A percentile compares a stretch with the other conserved stretches of the same genome.
Evolutionary conservation across 1,284 basidiomycete genomes (phyloP).

Genomic region (Cutaneotrichosporon sp.): DNA sequence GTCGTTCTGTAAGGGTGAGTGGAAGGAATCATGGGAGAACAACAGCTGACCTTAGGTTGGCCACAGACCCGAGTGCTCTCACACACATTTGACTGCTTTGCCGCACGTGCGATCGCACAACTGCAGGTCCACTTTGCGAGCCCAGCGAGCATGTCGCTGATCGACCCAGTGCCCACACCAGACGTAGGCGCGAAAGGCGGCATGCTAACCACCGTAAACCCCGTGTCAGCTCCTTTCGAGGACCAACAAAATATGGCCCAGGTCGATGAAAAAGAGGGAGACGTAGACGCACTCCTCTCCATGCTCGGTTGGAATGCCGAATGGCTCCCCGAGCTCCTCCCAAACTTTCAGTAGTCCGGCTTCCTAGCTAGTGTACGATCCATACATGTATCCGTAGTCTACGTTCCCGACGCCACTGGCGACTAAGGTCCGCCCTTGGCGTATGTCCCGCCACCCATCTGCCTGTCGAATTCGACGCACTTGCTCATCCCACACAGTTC

Average conservation of each 20-base stretch:
- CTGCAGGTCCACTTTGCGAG: not conserved
- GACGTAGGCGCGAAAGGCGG: not conserved
- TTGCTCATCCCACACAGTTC: conserved; percentile 16
- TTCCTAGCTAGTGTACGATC: not conserved
- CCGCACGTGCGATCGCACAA: not conserved
- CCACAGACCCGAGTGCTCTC: not conserved
- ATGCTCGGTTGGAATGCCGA: conserved; percentile 5
- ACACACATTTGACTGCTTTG: conserved; percentile 3
- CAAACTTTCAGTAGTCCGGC: not conserved
- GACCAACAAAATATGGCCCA: not conserved
- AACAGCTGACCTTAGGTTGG: not conserved
- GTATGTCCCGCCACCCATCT: conserved; percentile 19
- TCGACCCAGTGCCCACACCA: not conserved
- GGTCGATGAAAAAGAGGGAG: not conserved
- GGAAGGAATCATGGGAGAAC: not conserved
- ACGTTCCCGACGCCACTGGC: not conserved
- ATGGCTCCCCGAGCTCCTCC: conserved; percentile 3
- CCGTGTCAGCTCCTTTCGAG: not conserved
- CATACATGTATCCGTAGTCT: not conserved
- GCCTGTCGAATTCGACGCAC: conserved; percentile 12
- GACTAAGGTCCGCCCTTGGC: not conserved
- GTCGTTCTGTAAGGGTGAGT: conserved; percentile 7
- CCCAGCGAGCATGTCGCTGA: not conserved
- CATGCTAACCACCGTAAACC: not conserved
- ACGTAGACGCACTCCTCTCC: not conserved